These are phyloP conservation scores for Tripterygium wilfordii DNA, from an alignment of 177 flowering plant genomes.

Conservation along the genomic window DNA sequence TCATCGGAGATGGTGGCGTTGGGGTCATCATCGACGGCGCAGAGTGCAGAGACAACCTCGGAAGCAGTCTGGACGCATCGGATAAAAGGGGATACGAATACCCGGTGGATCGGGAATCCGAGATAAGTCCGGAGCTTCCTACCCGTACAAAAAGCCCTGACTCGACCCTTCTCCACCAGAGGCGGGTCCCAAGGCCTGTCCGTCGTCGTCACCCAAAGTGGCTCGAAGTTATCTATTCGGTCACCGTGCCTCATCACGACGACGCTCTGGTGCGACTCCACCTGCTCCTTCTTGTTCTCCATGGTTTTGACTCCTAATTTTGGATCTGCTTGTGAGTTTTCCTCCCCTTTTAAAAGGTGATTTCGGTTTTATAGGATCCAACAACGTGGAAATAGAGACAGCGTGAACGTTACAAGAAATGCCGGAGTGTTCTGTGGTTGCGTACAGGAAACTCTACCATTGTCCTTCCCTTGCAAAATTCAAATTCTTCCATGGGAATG, in stretches of 20 bases:
- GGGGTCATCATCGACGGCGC: slow-evolving; percentile 35
- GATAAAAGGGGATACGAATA: slow-evolving; percentile 72
- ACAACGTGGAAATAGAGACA: too few species aligned
- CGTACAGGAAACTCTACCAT: too few species aligned
- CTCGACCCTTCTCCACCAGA: slow-evolving; percentile 37
- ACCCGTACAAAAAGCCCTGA: slow-evolving; percentile 56
- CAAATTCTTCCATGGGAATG: too few species aligned
- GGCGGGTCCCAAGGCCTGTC: slow-evolving; percentile 82
- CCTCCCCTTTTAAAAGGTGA: too few species aligned
- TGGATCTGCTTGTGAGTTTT: too few species aligned
- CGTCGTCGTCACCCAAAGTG: slow-evolving; percentile 53
- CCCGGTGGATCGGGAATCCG: slow-evolving; percentile 58
- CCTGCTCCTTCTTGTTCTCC: too few species aligned
- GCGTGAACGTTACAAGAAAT: too few species aligned
- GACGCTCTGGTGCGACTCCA: too few species aligned
- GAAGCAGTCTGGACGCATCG: slow-evolving; percentile 79
- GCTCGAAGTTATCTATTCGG: slow-evolving; percentile 62
- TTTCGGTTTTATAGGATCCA: too few species aligned
- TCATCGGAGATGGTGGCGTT: slow-evolving; percentile 20
- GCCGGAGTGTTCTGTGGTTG: too few species aligned
- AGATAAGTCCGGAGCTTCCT: slow-evolving; percentile 31
- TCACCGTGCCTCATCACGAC: slow-evolving; percentile 94
- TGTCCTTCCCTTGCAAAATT: too few species aligned
- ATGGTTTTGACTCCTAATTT: too few species aligned
- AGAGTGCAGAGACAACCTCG: slow-evolving; percentile 53